A percentile compares a stretch with the other conserved stretches of the same genome.
phyloP scores from a whole-genome alignment of 805 yeast species.

The Saccharomycopsis javanensis region DNA sequence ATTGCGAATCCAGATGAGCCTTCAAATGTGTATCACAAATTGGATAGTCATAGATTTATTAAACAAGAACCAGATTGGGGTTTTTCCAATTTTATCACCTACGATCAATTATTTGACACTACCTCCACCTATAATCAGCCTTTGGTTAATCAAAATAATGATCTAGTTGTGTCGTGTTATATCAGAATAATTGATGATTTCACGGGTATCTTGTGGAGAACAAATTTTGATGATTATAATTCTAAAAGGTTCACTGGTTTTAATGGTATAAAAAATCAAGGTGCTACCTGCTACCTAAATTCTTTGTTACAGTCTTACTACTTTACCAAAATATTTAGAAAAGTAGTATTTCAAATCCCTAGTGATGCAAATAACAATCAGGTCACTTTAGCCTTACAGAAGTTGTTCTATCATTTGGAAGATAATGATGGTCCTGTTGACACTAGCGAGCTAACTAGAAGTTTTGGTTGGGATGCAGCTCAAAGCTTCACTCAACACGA shows the following conservation, averaged over 20 bases:
- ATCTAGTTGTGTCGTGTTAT: conserved; percentile 63
- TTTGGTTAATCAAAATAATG: conserved; percentile 40
- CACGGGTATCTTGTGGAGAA: conserved; percentile 90
- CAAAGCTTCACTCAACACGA: conserved; percentile 98
- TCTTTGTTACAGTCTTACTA: conserved; percentile 85
- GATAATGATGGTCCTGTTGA: conserved; percentile 69
- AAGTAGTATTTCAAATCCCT: conserved; percentile 83
- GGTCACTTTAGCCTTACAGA: conserved; percentile 57
- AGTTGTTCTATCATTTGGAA: conserved; percentile 73
- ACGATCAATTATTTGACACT: conserved; percentile 33
- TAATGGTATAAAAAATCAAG: conserved; percentile 92
- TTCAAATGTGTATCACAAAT: conserved; percentile 44
- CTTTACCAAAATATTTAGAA: conserved; percentile 74
- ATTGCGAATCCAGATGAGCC: conserved; percentile 76
- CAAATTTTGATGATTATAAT: conserved; percentile 66
- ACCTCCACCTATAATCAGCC: conserved; percentile 27
- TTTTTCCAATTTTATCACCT: conserved; percentile 64
- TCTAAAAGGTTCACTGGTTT: conserved; percentile 82
- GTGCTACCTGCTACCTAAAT: conserved; percentile 96
- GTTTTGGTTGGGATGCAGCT: conserved; percentile 95
- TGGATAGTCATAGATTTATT: conserved; percentile 71
- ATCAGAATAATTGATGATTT: conserved; percentile 75
- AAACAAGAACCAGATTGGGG: conserved; percentile 91
- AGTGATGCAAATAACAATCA: conserved; percentile 34
- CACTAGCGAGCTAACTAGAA: conserved; percentile 75